phyloP scores from a whole-genome alignment of 805 yeast genomes.

The Candida railenensis region DNA sequence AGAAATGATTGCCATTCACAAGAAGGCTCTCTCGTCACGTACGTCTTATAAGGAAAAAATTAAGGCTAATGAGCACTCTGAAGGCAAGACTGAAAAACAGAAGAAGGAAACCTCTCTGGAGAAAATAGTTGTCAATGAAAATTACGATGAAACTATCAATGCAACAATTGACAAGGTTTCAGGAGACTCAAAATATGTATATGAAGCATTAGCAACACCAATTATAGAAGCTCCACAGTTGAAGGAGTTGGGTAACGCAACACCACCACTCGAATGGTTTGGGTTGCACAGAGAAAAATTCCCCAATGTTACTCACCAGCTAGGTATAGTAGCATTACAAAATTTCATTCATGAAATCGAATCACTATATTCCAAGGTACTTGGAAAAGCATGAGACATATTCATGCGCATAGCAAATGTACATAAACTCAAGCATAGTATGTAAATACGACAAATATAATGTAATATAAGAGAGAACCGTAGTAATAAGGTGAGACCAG shows the following conservation, averaged over 20 bases:
- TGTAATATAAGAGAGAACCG: not conserved
- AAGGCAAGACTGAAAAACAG: slow-evolving; percentile 29
- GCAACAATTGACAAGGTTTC: slow-evolving; percentile 38
- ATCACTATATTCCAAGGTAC: slow-evolving; percentile 45
- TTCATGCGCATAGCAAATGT: too few relatives aligned
- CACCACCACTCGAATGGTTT: slow-evolving; percentile 98
- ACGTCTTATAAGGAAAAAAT: slow-evolving; percentile 27
- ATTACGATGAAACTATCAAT: slow-evolving; percentile 36
- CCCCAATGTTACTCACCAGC: slow-evolving; percentile 85
- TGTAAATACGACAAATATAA: too few relatives aligned
- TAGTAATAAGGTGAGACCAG: not conserved
- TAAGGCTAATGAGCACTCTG: slow-evolving; percentile 25
- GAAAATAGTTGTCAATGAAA: slow-evolving; percentile 13
- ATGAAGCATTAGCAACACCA: slow-evolving; percentile 71
- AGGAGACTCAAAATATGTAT: slow-evolving; percentile 44
- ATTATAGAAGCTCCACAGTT: slow-evolving; percentile 85
- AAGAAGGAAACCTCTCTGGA: slow-evolving; percentile 17
- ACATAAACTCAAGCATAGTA: too few relatives aligned
- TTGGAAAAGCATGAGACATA: slow-evolving; percentile 38
- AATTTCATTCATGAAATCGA: slow-evolving; percentile 71
- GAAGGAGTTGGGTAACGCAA: slow-evolving; percentile 91
- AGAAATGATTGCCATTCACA: slow-evolving; percentile 90
- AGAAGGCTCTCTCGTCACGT: slow-evolving; percentile 67
- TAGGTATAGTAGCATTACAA: slow-evolving; percentile 71
- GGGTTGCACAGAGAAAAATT: slow-evolving; percentile 85